Evolutionary conservation across 202 grass and related monocot species (phyloP).

Genomic region (Zizania palustris): DNA sequence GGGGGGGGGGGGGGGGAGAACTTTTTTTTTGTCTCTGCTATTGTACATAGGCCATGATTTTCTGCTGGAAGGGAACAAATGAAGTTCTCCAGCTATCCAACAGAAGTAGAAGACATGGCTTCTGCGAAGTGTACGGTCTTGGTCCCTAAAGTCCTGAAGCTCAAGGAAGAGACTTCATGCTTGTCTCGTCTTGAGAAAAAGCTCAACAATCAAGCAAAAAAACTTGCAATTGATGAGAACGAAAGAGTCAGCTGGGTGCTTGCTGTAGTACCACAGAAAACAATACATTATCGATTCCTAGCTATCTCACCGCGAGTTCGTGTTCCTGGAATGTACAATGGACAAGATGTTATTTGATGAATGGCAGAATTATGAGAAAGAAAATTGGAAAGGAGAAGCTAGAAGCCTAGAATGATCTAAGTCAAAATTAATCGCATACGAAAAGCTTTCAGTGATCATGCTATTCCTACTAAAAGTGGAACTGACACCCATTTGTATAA

Average conservation of each 20-base stretch:
- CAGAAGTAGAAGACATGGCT: constrained; percentile 13
- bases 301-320: constrained; percentile 26
- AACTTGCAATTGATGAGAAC: constrained; percentile 42
- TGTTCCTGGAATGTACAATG: constrained; percentile 40
- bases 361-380: constrained; percentile 1
- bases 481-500: background rate
- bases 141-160: constrained; percentile 37
- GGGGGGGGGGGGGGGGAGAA: constrained; percentile 36
- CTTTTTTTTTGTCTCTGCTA: constrained; percentile 31
- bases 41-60: constrained; percentile 36
- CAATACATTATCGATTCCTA: constrained; percentile 36
- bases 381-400: background rate
- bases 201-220: constrained; percentile 30
- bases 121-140: constrained; percentile 19
- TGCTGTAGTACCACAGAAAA: constrained; percentile 42
- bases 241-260: constrained; percentile 36
- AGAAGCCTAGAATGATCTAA: background rate
- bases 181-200: constrained; percentile 38
- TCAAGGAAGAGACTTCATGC: constrained; percentile 28
- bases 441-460: constrained; percentile 1
- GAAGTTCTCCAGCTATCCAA: constrained; percentile 29
- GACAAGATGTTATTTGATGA: constrained; percentile 19
- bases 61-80: constrained; percentile 21
- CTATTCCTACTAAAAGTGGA: background rate
- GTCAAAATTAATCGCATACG: background rate